A percentile compares a stretch with the other conserved stretches of the same genome.
These are phyloP conservation scores for Rosellinia necatrix DNA, from an alignment of 2,329 filamentous ascomycete genomes.

Conservation along the genomic window DNA sequence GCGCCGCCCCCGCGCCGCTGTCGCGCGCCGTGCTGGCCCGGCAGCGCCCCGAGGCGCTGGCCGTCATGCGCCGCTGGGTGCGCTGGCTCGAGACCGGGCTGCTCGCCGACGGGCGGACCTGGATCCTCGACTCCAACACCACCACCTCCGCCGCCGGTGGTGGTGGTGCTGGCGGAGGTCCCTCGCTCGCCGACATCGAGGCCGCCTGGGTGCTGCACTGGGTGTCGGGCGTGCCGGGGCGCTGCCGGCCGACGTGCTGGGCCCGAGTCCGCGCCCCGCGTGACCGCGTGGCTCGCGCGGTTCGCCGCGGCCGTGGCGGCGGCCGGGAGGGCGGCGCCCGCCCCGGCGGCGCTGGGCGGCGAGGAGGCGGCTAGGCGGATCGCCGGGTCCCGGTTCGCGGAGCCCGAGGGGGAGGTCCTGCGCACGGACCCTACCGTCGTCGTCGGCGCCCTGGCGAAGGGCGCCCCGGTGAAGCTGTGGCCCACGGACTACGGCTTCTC, in stretches of 20 bases:
- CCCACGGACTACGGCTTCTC: slow-evolving; percentile 65
- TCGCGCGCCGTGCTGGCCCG: slow-evolving; percentile 34
- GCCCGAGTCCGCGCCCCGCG: slow-evolving; percentile 58
- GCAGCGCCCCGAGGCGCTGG: slow-evolving; percentile 58
- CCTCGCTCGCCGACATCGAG: slow-evolving; percentile 70
- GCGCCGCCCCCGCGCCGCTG: slow-evolving; percentile 27
- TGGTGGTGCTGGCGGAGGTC: slow-evolving; percentile 41
- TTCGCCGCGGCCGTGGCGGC: slow-evolving; percentile 56
- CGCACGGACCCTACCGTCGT: slow-evolving; percentile 55
- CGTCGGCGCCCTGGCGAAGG: slow-evolving; percentile 55
- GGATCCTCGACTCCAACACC: slow-evolving; percentile 49
- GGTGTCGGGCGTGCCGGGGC: slow-evolving; percentile 58
- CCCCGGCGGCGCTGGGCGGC: slow-evolving; percentile 51
- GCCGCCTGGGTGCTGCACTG: slow-evolving; percentile 71
- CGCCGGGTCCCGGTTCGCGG: slow-evolving; percentile 50
- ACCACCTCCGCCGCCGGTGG: background rate
- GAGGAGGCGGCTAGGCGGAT: slow-evolving; percentile 58
- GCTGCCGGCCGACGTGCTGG: slow-evolving; percentile 58
- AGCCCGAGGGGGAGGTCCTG: slow-evolving; percentile 42
- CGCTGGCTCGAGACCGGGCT: slow-evolving; percentile 64
- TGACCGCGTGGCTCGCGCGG: slow-evolving; percentile 67
- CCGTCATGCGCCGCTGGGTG: slow-evolving; percentile 58
- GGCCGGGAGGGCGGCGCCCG: slow-evolving; percentile 44
- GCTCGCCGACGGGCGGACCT: slow-evolving; percentile 68
- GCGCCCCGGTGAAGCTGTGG: slow-evolving; percentile 61